These are phyloP conservation scores for Trichosanthes truncata DNA, from an alignment of 306 rosid species.

Conservation along the genomic window DNA sequence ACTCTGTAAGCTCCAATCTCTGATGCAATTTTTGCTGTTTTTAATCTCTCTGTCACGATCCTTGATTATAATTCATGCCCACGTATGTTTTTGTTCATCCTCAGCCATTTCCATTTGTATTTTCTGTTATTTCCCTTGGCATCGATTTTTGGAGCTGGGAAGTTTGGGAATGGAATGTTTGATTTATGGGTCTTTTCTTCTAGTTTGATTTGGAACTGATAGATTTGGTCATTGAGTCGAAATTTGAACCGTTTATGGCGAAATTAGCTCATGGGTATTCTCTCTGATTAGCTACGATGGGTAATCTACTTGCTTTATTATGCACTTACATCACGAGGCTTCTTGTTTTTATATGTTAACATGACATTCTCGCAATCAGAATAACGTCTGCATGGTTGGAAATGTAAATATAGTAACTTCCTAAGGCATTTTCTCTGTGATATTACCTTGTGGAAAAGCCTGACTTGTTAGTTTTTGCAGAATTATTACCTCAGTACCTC, in stretches of 20 bases:
- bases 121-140: neutral
- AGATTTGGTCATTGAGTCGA: neutral
- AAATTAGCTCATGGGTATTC: neutral
- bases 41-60: neutral
- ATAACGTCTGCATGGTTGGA: neutral
- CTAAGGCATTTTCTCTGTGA: neutral
- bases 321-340: neutral
- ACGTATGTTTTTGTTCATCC: neutral
- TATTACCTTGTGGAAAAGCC: neutral
- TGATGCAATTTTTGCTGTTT: neutral
- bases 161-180: neutral
- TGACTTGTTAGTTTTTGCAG: neutral
- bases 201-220: neutral
- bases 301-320: neutral
- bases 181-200: neutral
- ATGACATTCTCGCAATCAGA: neutral
- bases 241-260: neutral
- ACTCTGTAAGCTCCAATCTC: constrained; percentile 23
- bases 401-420: neutral
- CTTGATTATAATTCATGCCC: neutral
- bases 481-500: neutral
- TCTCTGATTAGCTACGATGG: neutral
- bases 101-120: neutral
- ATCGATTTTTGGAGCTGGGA: neutral
- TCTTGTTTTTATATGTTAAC: neutral